phyloP scores from a whole-genome alignment of 805 yeast species.

The Hanseniaspora lindneri region DNA sequence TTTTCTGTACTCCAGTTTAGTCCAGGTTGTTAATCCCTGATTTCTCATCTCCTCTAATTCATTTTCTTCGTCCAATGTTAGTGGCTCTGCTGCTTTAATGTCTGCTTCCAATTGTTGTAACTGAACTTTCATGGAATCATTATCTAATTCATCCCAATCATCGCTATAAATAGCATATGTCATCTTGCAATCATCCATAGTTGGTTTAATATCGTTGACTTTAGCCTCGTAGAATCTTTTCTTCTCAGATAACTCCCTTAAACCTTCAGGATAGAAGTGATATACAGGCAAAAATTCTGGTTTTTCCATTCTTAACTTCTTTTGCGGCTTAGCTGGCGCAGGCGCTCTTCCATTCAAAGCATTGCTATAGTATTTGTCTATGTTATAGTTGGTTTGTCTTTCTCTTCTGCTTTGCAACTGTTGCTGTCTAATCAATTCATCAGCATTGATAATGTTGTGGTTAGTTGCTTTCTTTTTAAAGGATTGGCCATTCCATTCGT shows the following conservation, averaged over 20 bases:
- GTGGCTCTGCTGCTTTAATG: conserved; percentile 62
- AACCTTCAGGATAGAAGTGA: conserved; percentile 74
- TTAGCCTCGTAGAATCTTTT: conserved; percentile 71
- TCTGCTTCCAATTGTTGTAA: conserved; percentile 55
- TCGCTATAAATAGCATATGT: conserved; percentile 22
- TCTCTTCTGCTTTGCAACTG: conserved; percentile 44
- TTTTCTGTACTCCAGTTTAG: conserved; percentile 74
- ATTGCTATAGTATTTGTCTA: conserved; percentile 77
- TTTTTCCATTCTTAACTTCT: conserved; percentile 74
- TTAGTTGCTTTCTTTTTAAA: conserved; percentile 52
- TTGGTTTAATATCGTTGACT: conserved; percentile 53
- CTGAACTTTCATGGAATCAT: conserved; percentile 36
- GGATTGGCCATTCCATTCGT: conserved; percentile 81
- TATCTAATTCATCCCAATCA: conserved; percentile 33
- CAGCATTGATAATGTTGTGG: conserved; percentile 40
- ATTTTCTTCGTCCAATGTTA: conserved; percentile 60
- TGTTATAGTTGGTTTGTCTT: conserved; percentile 71
- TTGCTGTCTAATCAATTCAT: conserved; percentile 43
- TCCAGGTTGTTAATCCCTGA: conserved; percentile 74
- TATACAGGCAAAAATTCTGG: conserved; percentile 76
- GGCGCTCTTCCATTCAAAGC: conserved; percentile 62
- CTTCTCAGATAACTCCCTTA: conserved; percentile 63
- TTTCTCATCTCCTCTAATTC: conserved; percentile 41
- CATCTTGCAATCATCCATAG: conserved; percentile 42
- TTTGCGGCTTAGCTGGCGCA: conserved; percentile 29